phyloP scores from a whole-genome alignment of 805 yeast species.

The Saturnispora halmiae region DNA sequence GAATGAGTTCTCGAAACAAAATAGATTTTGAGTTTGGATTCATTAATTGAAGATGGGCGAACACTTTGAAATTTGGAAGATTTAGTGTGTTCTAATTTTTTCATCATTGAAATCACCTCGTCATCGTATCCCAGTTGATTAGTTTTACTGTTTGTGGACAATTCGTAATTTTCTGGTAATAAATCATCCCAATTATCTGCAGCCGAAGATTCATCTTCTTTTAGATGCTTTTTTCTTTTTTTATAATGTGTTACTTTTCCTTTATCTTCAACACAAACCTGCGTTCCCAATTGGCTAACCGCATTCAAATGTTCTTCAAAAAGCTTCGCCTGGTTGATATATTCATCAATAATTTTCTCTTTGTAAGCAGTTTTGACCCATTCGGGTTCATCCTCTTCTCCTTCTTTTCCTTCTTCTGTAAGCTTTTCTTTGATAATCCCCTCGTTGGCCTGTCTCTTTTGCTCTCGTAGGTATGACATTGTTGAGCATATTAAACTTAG shows the following conservation, averaged over 20 bases:
- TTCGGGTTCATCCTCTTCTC: conserved; percentile 36
- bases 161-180: conserved; percentile 26
- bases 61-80: neutral
- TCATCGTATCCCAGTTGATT: conserved; percentile 22
- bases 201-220: conserved; percentile 5
- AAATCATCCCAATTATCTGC: conserved; percentile 13
- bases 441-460: conserved; percentile 12
- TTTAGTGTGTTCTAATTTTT: conserved; percentile 30
- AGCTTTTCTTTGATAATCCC: conserved; percentile 10
- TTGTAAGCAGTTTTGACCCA: conserved; percentile 29
- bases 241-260: conserved; percentile 20
- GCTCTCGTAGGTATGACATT: conserved; percentile 59
- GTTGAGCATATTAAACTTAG: conserved; percentile 77
- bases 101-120: conserved; percentile 43
- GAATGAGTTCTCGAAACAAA: conserved; percentile 89
- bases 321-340: conserved; percentile 25
- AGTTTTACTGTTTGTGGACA: conserved; percentile 15
- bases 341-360: conserved; percentile 28
- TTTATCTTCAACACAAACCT: conserved; percentile 19
- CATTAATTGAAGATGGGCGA: conserved; percentile 14
- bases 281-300: conserved; percentile 24
- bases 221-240: conserved; percentile 15
- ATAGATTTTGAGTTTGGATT: conserved; percentile 41
- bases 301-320: conserved; percentile 35
- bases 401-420: conserved; percentile 23